A percentile compares a stretch with the other conserved stretches of the same genome.
Conservation (phyloP, 805 yeast species). For the Candida schatavii region DNA sequence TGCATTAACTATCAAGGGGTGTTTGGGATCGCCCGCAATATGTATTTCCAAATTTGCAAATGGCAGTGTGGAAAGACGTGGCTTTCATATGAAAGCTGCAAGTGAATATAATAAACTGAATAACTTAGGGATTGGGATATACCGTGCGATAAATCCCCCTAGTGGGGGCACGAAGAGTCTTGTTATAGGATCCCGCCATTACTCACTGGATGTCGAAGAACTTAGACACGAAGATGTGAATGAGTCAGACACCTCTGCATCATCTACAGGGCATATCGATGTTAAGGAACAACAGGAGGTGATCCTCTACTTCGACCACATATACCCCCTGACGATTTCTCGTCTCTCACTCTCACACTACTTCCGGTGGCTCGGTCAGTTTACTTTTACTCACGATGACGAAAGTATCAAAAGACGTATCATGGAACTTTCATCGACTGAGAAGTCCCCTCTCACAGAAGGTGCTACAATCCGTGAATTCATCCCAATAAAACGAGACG, state of each 20-base stretch:
- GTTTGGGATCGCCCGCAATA: too few species aligned
- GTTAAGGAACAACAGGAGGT: constrained; percentile 26
- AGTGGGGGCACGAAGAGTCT: too few species aligned
- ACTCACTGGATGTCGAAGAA: constrained; percentile 25
- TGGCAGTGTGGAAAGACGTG: too few species aligned
- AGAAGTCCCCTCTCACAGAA: constrained; percentile 26
- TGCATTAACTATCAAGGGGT: too few species aligned
- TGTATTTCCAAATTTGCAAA: too few species aligned
- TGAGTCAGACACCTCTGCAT: constrained; percentile 31
- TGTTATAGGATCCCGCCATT: too few species aligned
- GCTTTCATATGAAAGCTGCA: too few species aligned
- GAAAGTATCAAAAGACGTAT: constrained; percentile 15
- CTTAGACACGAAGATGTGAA: constrained; percentile 29
- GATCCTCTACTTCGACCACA: constrained; percentile 35
- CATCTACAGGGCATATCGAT: constrained; percentile 42
- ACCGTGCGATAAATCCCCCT: too few species aligned
- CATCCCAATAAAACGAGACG: constrained; percentile 75
- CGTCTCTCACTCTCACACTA: constrained; percentile 19
- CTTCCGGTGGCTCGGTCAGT: constrained; percentile 16
- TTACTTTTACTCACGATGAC: constrained; percentile 11
- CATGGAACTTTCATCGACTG: constrained; percentile 10
- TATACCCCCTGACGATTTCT: constrained; percentile 31
- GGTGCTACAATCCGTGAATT: constrained; percentile 50
- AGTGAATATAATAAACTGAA: too few species aligned
- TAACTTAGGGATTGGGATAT: too few species aligned